Conservation (phyloP, 441 rosid species). For the Populus hybrid region DNA sequence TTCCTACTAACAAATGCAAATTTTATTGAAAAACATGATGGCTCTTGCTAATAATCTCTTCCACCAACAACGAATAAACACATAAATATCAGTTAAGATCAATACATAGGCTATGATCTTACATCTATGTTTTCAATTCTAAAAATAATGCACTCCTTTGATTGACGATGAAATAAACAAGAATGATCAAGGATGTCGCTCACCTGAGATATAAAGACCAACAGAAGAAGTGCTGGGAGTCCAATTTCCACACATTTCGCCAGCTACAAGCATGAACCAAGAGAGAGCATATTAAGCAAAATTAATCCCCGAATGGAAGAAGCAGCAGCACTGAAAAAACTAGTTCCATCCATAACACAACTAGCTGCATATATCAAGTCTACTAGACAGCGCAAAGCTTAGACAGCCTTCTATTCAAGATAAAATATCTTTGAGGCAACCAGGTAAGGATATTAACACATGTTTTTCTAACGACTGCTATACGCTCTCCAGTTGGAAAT, state of each 20-base stretch:
- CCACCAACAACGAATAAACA: background rate
- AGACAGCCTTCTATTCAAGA: background rate
- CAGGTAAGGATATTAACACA: background rate
- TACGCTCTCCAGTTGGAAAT: background rate
- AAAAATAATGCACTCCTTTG: background rate
- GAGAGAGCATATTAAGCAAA: background rate
- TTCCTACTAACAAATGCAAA: background rate
- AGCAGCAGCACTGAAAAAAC: background rate
- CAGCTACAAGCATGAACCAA: conserved; percentile 41
- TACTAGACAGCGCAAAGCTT: background rate
- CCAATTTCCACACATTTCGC: conserved; percentile 83
- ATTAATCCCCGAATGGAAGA: background rate
- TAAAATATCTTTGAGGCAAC: background rate
- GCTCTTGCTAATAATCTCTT: background rate
- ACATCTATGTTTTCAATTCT: background rate
- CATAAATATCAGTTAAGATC: background rate
- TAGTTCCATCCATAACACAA: background rate
- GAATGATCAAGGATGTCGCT: conserved; percentile 8
- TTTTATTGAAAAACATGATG: too few relatives aligned
- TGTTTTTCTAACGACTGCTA: background rate
- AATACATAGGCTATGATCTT: too few relatives aligned
- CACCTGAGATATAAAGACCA: conserved; percentile 76
- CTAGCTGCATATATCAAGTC: background rate
- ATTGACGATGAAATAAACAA: background rate
- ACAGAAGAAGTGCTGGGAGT: conserved; percentile 64